Percentiles rank a stretch among this genome's conserved stretches.
These are phyloP conservation scores for Candida sp. DNA, from an alignment of 1,139 yeast genomes.

Conservation along the genomic window DNA sequence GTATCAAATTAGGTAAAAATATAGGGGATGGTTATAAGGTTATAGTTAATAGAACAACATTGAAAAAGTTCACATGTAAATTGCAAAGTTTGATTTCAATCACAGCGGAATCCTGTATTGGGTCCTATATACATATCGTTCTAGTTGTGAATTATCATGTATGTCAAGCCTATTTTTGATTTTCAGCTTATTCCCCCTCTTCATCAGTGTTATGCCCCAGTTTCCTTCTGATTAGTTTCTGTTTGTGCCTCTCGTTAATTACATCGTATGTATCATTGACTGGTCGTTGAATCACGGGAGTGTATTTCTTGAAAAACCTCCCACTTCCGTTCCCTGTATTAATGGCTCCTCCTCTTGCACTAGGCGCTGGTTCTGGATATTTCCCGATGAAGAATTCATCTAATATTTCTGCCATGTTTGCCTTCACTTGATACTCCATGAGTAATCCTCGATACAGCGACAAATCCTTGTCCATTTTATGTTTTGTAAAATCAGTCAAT, in stretches of 20 bases:
- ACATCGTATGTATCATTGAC: constrained; percentile 60
- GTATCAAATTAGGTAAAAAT: constrained; percentile 15
- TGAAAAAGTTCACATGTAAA: no score
- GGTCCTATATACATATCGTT: no score
- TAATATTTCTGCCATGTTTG: constrained; percentile 32
- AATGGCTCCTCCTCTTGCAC: constrained; percentile 12
- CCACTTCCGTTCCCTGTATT: constrained; percentile 77
- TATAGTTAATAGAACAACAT: no score
- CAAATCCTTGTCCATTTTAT: constrained; percentile 19
- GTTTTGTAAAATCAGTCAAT: constrained; percentile 16
- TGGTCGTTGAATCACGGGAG: constrained; percentile 56
- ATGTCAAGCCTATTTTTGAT: no score
- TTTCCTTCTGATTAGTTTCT: constrained; percentile 30
- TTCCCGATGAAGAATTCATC: constrained; percentile 15
- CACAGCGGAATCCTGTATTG: no score
- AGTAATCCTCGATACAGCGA: constrained; percentile 26
- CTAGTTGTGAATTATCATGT: no score
- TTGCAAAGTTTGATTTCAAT: no score
- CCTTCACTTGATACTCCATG: constrained; percentile 33
- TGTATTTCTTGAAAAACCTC: constrained; percentile 51
- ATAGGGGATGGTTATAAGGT: not conserved
- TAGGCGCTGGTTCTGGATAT: not conserved
- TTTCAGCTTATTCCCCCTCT: no score
- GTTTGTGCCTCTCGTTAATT: constrained; percentile 61
- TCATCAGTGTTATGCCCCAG: no score